Evolutionary conservation across 1,284 basidiomycete genomes (phyloP).

Genomic region (Porodaedalea pini): DNA sequence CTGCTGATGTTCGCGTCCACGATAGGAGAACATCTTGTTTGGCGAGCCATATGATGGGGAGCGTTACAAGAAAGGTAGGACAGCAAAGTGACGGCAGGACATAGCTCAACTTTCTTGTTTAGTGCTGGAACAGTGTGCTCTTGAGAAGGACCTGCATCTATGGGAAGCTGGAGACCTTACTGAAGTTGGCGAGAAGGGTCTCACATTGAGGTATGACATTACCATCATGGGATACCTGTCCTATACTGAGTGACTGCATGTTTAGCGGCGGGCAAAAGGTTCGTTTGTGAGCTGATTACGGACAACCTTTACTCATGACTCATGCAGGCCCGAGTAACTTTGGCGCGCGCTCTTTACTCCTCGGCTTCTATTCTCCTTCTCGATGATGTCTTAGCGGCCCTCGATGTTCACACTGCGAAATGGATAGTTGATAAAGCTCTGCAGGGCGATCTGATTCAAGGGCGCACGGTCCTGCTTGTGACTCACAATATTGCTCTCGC

Average conservation of each 20-base stretch:
- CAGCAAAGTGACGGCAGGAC: no score
- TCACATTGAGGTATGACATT: constrained; percentile 27
- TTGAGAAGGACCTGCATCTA: constrained; percentile 59
- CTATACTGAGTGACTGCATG: background rate
- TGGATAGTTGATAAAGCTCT: constrained; percentile 44
- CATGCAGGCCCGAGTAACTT: constrained; percentile 24
- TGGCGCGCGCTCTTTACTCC: constrained; percentile 40
- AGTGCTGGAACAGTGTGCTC: constrained; percentile 60
- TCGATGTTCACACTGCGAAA: constrained; percentile 44
- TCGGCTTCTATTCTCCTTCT: constrained; percentile 37
- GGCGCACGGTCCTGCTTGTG: constrained; percentile 41
- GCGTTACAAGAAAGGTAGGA: constrained; percentile 19
- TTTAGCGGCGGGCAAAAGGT: constrained; percentile 42
- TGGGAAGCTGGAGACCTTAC: constrained; percentile 63
- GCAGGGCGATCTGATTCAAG: constrained; percentile 37
- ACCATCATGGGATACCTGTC: background rate
- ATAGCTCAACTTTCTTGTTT: no score
- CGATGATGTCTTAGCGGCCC: constrained; percentile 40
- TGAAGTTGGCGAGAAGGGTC: constrained; percentile 34
- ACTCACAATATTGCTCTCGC: constrained; percentile 43
- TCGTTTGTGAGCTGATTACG: no score
- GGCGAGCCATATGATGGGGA: constrained; percentile 31
- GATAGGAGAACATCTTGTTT: constrained; percentile 32
- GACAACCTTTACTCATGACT: background rate
- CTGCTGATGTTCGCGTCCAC: no score